These are phyloP conservation scores for Gentiana macrophylla DNA, from an alignment of 257 asterid genomes.

Conservation along the genomic window DNA sequence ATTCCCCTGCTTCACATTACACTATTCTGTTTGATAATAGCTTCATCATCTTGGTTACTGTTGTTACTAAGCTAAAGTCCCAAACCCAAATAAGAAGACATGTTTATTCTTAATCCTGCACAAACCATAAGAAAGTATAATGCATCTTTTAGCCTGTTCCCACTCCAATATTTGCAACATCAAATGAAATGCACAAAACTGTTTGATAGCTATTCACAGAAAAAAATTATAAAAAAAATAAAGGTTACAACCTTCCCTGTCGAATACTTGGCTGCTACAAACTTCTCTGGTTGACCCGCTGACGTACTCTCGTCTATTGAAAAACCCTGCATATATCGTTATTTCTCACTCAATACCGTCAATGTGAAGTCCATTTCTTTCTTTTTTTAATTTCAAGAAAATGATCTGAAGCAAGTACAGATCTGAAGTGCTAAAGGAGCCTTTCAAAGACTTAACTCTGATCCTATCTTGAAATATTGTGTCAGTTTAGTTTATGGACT, in stretches of 20 bases:
- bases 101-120: constrained; percentile 77
- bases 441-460: too few species aligned
- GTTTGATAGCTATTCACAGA: background rate
- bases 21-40: constrained; percentile 39
- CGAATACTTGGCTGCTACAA: constrained; percentile 81
- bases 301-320: constrained; percentile 45
- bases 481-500: too few species aligned
- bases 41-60: constrained; percentile 29
- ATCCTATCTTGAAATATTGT: too few species aligned
- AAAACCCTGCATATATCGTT: constrained; percentile 48
- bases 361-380: too few species aligned
- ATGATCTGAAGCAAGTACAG: too few species aligned
- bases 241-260: constrained; percentile 56
- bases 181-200: background rate
- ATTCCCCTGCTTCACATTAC: constrained; percentile 36
- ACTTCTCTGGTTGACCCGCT: constrained; percentile 55
- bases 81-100: constrained; percentile 35
- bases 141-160: constrained; percentile 13
- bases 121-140: constrained; percentile 28
- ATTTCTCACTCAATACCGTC: too few species aligned
- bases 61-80: constrained; percentile 35
- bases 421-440: too few species aligned
- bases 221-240: background rate
- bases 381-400: too few species aligned
- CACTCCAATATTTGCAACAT: background rate